Conservation (phyloP, 768 basidiomycete genomes). For the Thelephora ganbajun region DNA sequence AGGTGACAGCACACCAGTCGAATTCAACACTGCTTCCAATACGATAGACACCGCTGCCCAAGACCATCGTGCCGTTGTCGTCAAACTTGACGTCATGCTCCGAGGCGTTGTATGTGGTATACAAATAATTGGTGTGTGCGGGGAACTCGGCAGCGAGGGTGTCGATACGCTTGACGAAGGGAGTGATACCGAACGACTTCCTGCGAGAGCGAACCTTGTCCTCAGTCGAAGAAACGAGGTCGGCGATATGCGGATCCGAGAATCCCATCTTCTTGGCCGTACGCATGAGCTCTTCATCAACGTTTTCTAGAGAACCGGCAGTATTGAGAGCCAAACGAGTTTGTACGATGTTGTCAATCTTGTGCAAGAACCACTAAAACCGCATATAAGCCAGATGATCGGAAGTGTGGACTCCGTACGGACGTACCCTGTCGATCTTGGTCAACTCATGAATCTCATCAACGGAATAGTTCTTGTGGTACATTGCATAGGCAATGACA, state of each 20-base stretch:
- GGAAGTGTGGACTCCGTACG: not conserved
- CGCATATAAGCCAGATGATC: not conserved
- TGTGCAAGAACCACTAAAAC: constrained; percentile 89
- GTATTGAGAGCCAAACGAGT: constrained; percentile 66
- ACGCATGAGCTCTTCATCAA: constrained; percentile 66
- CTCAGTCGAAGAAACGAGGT: constrained; percentile 62
- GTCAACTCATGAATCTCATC: constrained; percentile 86
- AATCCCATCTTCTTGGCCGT: constrained; percentile 93
- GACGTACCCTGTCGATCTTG: constrained; percentile 86
- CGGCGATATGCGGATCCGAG: constrained; percentile 84
- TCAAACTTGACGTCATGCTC: constrained; percentile 92
- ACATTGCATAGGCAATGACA: constrained; percentile 96
- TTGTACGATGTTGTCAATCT: constrained; percentile 96
- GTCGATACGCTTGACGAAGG: constrained; percentile 98
- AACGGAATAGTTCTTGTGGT: constrained; percentile 80
- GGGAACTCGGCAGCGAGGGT: constrained; percentile 98
- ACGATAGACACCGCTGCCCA: constrained; percentile 95
- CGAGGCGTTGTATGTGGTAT: constrained; percentile 97
- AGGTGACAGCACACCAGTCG: constrained; percentile 99
- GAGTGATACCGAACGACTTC: constrained; percentile 79
- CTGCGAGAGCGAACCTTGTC: constrained; percentile 70
- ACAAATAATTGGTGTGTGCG: constrained; percentile 97
- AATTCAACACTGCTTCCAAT: constrained; percentile 99
- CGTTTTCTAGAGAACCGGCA: constrained; percentile 51
- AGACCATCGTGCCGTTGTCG: constrained; percentile 98